These are phyloP conservation scores for Raphanus hybrid DNA, from an alignment of 441 rosid genomes.

Conservation along the genomic window DNA sequence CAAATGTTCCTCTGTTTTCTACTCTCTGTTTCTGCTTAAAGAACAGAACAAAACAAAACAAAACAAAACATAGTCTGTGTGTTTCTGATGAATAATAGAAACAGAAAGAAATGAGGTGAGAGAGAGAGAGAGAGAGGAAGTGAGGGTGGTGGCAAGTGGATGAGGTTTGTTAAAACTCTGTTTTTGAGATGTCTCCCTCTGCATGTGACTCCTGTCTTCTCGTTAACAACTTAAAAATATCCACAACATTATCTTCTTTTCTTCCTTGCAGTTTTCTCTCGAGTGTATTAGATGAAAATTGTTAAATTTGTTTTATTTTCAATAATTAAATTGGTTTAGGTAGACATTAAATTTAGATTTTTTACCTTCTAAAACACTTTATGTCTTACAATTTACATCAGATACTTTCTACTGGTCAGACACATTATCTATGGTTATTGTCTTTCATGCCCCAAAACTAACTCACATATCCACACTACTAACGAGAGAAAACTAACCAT, in stretches of 20 bases:
- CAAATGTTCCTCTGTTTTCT: constrained; percentile 25
- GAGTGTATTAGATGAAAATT: neutral
- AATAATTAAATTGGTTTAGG: neutral
- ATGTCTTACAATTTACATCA: no score
- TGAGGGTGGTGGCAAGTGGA: constrained; percentile 36
- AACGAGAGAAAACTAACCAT: no score
- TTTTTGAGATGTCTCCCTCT: constrained; percentile 51
- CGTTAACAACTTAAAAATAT: constrained; percentile 35
- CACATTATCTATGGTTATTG: no score
- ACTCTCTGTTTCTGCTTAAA: constrained; percentile 35
- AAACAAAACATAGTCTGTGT: constrained; percentile 3
- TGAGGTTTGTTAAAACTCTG: constrained; percentile 50
- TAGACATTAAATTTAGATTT: neutral
- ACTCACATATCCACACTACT: no score
- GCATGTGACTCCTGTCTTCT: constrained; percentile 72
- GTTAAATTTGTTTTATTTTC: neutral
- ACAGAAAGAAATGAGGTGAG: neutral
- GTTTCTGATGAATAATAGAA: constrained; percentile 17
- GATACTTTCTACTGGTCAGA: no score
- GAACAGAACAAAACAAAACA: constrained; percentile 34
- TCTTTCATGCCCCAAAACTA: no score
- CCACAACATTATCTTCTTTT: constrained; percentile 20
- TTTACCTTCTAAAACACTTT: no score
- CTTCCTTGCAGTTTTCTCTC: neutral
- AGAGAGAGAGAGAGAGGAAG: neutral